Base-by-base conservation (phyloP, 768 basidiomycete species). In the Leucocoprinus sp. region DNA sequence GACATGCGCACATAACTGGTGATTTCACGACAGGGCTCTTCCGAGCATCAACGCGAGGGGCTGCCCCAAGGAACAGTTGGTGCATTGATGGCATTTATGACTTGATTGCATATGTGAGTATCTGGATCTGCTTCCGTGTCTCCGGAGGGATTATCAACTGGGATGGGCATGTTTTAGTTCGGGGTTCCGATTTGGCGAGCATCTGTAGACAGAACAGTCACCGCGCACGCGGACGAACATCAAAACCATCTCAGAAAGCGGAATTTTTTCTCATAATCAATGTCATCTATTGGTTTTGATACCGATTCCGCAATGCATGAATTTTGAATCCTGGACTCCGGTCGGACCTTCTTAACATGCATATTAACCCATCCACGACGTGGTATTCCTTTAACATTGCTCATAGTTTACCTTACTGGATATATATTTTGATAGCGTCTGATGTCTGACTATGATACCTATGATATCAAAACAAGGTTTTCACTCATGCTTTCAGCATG, bases 1-100 rank as follows among this genome's bases (percentile, higher is more conserved):
- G 82, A 19, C 64, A 86, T 4, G 78, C 74, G 44, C 85, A 93
- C 50, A 90, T 92, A 47, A 79, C 84, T 0, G 76, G 72, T 18
- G 83, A 91, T 54, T 62, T 88, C 22, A 73, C 82, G 26, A 78
- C 80, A 2, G 63, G 70, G 41, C 50, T 91, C 15, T 84, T 93
- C 60, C 71, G 84, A 17, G 71, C 80, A 5, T 78, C 74, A 5
- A 80, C 83, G 0, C 70, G 80, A 15, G 88, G 84, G 0, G 64
- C 75, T 22, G 66, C 79, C 0, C 83, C 83, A 1, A 64, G 71
- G 8, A 77, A 78, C 50, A 81, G 76, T 57, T 58, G 67, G 46
- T 51, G 87, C n/a, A 35, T 78, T 35, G 91, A 93, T 43, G 64
- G 57, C 0, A 12, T 72, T 0, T 69, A 63, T 33, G 74, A 75